Evolutionary conservation across 1,284 basidiomycete species (phyloP).

Genomic region (Pyrrhoderma lamaoense): DNA sequence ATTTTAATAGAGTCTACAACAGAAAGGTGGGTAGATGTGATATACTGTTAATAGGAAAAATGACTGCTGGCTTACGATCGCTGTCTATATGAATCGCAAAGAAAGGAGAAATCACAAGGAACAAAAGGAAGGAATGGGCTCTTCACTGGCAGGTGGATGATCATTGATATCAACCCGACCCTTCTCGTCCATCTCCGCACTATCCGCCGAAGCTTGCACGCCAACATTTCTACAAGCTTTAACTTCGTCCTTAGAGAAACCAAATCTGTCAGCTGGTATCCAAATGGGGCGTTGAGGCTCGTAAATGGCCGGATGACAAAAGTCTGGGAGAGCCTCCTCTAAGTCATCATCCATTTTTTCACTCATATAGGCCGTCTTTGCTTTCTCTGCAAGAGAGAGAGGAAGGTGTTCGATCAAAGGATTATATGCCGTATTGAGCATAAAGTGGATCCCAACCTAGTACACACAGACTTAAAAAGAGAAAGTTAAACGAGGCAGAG

Average conservation of each 20-base stretch:
- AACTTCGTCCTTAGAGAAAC: constrained; percentile 47
- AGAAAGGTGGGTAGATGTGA: too few relatives aligned
- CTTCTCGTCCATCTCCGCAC: constrained; percentile 59
- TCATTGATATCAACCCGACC: constrained; percentile 56
- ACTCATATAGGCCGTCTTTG: not conserved
- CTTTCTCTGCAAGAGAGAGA: constrained; percentile 13
- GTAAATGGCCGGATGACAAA: constrained; percentile 76
- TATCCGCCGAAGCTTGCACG: constrained; percentile 48
- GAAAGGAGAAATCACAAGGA: too few relatives aligned
- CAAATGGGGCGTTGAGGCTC: constrained; percentile 72
- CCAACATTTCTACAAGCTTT: constrained; percentile 47
- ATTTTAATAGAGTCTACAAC: too few relatives aligned
- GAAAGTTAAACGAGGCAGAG: too few relatives aligned
- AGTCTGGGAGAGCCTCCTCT: constrained; percentile 29
- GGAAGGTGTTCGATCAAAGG: constrained; percentile 55
- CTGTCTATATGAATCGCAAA: too few relatives aligned
- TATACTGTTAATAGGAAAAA: too few relatives aligned
- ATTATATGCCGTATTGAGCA: too few relatives aligned
- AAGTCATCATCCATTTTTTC: not conserved
- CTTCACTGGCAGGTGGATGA: too few relatives aligned
- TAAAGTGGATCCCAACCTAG: too few relatives aligned
- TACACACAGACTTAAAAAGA: too few relatives aligned
- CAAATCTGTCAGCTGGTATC: constrained; percentile 69
- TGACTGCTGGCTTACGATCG: too few relatives aligned
- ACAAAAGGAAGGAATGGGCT: too few relatives aligned